These are phyloP conservation scores for Penicillium atrosanguineum DNA, from an alignment of 495 filamentous ascomycete genomes.

Conservation along the genomic window DNA sequence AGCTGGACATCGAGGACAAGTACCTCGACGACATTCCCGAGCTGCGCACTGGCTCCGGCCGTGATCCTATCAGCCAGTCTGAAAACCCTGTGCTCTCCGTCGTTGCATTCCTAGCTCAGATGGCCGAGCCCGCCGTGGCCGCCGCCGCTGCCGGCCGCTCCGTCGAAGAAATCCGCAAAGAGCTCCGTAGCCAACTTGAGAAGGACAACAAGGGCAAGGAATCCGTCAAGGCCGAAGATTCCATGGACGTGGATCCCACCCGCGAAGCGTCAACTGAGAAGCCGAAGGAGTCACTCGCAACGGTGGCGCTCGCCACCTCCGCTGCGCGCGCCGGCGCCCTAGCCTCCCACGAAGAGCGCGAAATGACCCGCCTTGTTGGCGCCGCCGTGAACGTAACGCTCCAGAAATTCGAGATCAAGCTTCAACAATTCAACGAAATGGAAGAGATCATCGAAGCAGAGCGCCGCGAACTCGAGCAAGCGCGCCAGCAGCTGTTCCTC, in stretches of 20 bases:
- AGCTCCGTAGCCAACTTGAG: slow-evolving; percentile 70
- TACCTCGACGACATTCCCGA: slow-evolving; percentile 76
- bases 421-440: slow-evolving; percentile 94
- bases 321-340: slow-evolving; percentile 84
- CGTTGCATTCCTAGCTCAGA: slow-evolving; percentile 83
- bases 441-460: slow-evolving; percentile 88
- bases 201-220: slow-evolving; percentile 55
- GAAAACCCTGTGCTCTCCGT: slow-evolving; percentile 97
- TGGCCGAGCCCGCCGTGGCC: slow-evolving; percentile 82
- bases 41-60: slow-evolving; percentile 63
- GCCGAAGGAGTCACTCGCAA: slow-evolving; percentile 56
- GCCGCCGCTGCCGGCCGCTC: slow-evolving; percentile 84
- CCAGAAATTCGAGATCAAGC: slow-evolving; percentile 78
- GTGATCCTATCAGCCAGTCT: slow-evolving; percentile 79
- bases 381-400: slow-evolving; percentile 80
- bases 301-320: slow-evolving; percentile 77
- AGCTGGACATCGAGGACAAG: slow-evolving; percentile 86
- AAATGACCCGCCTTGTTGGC: slow-evolving; percentile 89
- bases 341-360: slow-evolving; percentile 91
- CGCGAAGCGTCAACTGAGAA: slow-evolving; percentile 30
- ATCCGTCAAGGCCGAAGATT: slow-evolving; percentile 60
- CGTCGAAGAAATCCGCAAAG: slow-evolving; percentile 77
- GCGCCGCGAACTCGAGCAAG: slow-evolving; percentile 85
- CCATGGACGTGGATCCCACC: slow-evolving; percentile 63
- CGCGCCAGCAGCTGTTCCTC: slow-evolving; percentile 86